Evolutionary conservation across 1,284 basidiomycete species (phyloP), one percentile per base, ranked within the genome.

Genomic region (Rhodotorula mucilaginosa): DNA sequence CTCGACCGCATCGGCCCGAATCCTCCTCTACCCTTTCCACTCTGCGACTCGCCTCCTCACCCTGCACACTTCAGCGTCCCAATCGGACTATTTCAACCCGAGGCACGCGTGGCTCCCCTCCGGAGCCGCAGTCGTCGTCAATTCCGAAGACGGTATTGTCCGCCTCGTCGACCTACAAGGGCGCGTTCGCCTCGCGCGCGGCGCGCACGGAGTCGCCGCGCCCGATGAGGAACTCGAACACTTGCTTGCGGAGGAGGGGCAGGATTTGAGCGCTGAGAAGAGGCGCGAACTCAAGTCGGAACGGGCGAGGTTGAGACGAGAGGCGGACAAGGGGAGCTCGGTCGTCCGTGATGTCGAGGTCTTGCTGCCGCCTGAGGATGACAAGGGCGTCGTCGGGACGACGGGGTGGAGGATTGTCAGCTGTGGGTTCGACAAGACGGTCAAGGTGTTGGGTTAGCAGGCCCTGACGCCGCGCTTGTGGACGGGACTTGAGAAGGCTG

Each of bases 131-230:
- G 68, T 72, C 29, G 74, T 74, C 31, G 78, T 79, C 61, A 76
- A 73, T 51, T 73, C 71, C 39, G 78, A 79, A 21, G 78, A 79
- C 61, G 78, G 78, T 26, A 48, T 77, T 23, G 54, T 79, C 1
- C 71, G 77, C 31, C 48, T 79, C 29, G 71, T 79, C 23, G 74
- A 73, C 44, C 49, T 79, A 4, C 49, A 59, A 7, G 77, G 77
- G 4, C 68, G 64, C 19, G 64, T 75, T 0, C 63, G 70, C 6
- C 8, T 63, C 12, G 34, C 34, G 10, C 64, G 69, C 18, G 69
- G 68, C 2, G 76, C 78, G 29, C 78, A 79, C 48, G 78, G 78
- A 0, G 51, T 69, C 8, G 77, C 78, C 21, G 78, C 71, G 12
- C 71, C 74, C 26, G 26, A 47, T 23, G 67, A 63, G 8, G 61